A percentile compares a stretch with the other conserved stretches of the same genome.
These are phyloP conservation scores for Scleromitrula shiraiana DNA, from an alignment of 2,329 filamentous ascomycete species.

Conservation along the genomic window DNA sequence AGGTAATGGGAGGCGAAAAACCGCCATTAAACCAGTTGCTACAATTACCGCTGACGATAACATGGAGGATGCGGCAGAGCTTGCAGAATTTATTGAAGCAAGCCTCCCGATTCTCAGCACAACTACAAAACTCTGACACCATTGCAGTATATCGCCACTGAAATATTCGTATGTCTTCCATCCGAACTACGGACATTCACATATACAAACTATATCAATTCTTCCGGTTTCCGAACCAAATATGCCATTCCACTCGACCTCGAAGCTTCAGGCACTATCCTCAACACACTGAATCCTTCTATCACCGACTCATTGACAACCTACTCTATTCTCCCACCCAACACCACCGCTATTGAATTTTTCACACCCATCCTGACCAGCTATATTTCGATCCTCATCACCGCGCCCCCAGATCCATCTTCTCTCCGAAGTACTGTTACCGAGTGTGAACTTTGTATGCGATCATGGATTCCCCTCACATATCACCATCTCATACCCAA, in stretches of 20 bases:
- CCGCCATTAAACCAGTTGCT: conserved; percentile 17
- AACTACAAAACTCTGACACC: not conserved
- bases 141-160: conserved; percentile 58
- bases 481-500: conserved; percentile 86
- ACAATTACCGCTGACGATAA: conserved; percentile 3
- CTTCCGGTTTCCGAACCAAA: conserved; percentile 39
- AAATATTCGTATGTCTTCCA: conserved; percentile 62
- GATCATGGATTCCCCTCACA: conserved; percentile 66
- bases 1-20: conserved; percentile 14
- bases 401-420: conserved; percentile 56
- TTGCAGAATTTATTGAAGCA: conserved; percentile 62
- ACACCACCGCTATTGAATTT: conserved; percentile 42
- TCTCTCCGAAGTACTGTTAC: conserved; percentile 43
- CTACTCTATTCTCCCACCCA: conserved; percentile 50
- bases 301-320: conserved; percentile 59
- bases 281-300: conserved; percentile 43
- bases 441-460: conserved; percentile 68
- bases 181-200: conserved; percentile 51
- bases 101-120: not conserved
- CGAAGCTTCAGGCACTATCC: conserved; percentile 32
- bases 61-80: conserved; percentile 43
- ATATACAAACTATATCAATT: conserved; percentile 47
- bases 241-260: conserved; percentile 52
- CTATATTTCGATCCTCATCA: conserved; percentile 51
- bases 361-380: conserved; percentile 54